A percentile compares a stretch with the other conserved stretches of the same genome.
phyloP scores from a whole-genome alignment of 805 yeast species.

The Metschnikowia similis region DNA sequence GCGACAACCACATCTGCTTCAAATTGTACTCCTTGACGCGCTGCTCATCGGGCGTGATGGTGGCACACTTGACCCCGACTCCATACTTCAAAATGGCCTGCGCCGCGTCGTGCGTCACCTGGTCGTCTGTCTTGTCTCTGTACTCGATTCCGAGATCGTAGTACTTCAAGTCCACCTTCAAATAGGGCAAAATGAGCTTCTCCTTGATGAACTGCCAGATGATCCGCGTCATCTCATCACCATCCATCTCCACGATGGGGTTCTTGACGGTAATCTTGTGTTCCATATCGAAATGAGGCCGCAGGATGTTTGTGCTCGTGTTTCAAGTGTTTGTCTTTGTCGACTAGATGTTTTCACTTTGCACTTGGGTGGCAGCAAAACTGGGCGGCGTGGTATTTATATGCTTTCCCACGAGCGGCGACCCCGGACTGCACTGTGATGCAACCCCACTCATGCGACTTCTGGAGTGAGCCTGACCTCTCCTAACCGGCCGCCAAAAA shows the following conservation, averaged over 20 bases:
- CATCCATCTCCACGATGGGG: conserved; percentile 77
- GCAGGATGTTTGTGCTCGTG: too few relatives aligned
- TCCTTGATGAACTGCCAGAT: conserved; percentile 75
- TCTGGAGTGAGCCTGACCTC: background rate
- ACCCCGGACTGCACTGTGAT: conserved; percentile 1
- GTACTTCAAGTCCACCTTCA: conserved; percentile 71
- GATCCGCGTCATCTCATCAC: conserved; percentile 84
- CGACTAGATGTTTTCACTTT: background rate
- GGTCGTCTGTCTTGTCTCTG: conserved; percentile 68
- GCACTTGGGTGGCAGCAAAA: background rate
- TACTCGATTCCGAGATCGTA: conserved; percentile 67
- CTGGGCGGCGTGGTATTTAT: background rate
- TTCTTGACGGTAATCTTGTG: conserved; percentile 61
- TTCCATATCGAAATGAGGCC: background rate
- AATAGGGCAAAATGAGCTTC: conserved; percentile 61
- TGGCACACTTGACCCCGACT: conserved; percentile 82
- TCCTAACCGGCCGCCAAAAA: background rate
- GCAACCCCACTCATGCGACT: conserved; percentile 2
- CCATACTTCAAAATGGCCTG: conserved; percentile 70
- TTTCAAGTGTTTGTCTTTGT: background rate
- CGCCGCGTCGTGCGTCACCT: conserved; percentile 75
- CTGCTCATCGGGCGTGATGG: conserved; percentile 79
- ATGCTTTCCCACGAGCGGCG: background rate
- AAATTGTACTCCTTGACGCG: conserved; percentile 70
- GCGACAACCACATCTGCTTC: conserved; percentile 82